Percentiles rank a stretch among this genome's conserved stretches.
Conservation (phyloP, 495 filamentous ascomycete species). For the Lepidopterella palustris region DNA sequence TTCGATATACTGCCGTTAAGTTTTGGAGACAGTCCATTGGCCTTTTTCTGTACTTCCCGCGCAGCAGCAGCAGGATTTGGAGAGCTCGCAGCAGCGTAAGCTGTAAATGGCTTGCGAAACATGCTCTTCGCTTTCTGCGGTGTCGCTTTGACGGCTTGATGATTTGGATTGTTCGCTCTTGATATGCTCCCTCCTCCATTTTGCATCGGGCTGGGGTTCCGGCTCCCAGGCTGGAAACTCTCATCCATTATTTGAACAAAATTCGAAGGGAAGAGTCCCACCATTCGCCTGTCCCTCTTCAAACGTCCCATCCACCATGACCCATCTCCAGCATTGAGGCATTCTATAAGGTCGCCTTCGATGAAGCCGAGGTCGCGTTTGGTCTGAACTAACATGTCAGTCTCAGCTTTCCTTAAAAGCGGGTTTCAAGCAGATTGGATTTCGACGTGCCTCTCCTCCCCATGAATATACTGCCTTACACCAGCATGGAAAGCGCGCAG, state of each 20-base stretch:
- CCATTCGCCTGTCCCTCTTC: slow-evolving; percentile 74
- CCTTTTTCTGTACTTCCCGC: slow-evolving; percentile 36
- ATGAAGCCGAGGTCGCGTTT: slow-evolving; percentile 93
- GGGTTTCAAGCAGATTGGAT: background rate
- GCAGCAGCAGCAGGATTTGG: slow-evolving; percentile 34
- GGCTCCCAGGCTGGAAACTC: slow-evolving; percentile 69
- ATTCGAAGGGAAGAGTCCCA: slow-evolving; percentile 92
- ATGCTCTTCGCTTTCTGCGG: slow-evolving; percentile 52
- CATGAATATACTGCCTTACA: slow-evolving; percentile 91
- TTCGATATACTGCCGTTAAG: slow-evolving; percentile 29
- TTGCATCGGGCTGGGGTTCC: slow-evolving; percentile 60
- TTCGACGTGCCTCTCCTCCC: slow-evolving; percentile 80
- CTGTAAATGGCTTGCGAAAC: slow-evolving; percentile 65
- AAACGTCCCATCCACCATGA: slow-evolving; percentile 96
- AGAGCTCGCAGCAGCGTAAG: slow-evolving; percentile 44
- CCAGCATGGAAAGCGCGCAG: slow-evolving; percentile 90
- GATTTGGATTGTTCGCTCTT: slow-evolving; percentile 30
- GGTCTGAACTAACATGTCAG: slow-evolving; percentile 52
- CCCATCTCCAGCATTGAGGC: slow-evolving; percentile 93
- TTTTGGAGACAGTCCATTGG: slow-evolving; percentile 23
- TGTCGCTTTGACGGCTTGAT: slow-evolving; percentile 35
- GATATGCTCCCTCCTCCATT: slow-evolving; percentile 45
- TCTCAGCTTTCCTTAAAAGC: background rate
- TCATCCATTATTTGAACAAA: slow-evolving; percentile 89
- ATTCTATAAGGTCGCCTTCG: slow-evolving; percentile 96